Evolutionary conservation across 345 rosid genomes (phyloP).

Genomic region (Populus tremula): DNA sequence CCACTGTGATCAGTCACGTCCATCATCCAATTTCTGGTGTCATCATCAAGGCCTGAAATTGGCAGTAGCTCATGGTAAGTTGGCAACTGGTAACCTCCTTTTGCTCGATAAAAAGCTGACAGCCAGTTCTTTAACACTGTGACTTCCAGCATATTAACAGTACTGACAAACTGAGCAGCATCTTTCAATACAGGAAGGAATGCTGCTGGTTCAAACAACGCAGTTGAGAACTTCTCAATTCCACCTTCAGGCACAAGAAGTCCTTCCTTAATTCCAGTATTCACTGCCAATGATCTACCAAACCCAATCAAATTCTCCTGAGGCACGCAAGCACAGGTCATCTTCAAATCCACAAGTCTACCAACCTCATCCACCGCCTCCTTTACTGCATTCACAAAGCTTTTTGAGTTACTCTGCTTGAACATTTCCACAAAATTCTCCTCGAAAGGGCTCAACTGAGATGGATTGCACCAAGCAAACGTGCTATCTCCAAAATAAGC

Average conservation of each 20-base stretch:
- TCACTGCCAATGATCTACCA: slow-evolving; percentile 39
- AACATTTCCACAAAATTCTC: slow-evolving; percentile 62
- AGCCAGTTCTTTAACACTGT: slow-evolving; percentile 58
- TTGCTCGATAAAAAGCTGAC: slow-evolving; percentile 59
- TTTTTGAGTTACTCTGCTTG: slow-evolving; percentile 51
- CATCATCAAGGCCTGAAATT: slow-evolving; percentile 72
- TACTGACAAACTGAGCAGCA: slow-evolving; percentile 38
- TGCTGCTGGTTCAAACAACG: slow-evolving; percentile 45
- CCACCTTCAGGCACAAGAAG: slow-evolving; percentile 58
- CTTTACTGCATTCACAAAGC: slow-evolving; percentile 50
- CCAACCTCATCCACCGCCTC: slow-evolving; percentile 63
- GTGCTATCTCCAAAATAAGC: slow-evolving; percentile 86
- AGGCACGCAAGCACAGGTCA: slow-evolving; percentile 58
- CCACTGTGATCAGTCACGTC: slow-evolving; percentile 18
- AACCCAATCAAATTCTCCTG: slow-evolving; percentile 33
- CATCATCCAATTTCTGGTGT: slow-evolving; percentile 26
- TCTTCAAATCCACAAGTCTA: slow-evolving; percentile 51
- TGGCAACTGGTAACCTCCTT: slow-evolving; percentile 47
- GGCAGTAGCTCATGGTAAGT: slow-evolving; percentile 46
- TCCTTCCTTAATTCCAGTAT: slow-evolving; percentile 72
- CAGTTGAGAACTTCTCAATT: slow-evolving; percentile 42
- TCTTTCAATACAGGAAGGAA: slow-evolving; percentile 47
- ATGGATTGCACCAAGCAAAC: slow-evolving; percentile 83
- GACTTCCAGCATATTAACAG: slow-evolving; percentile 43
- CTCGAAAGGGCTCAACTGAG: slow-evolving; percentile 77